Base-by-base conservation (phyloP, 2,329 filamentous ascomycete species). In the Macrophomina pseudophaseolina region DNA sequence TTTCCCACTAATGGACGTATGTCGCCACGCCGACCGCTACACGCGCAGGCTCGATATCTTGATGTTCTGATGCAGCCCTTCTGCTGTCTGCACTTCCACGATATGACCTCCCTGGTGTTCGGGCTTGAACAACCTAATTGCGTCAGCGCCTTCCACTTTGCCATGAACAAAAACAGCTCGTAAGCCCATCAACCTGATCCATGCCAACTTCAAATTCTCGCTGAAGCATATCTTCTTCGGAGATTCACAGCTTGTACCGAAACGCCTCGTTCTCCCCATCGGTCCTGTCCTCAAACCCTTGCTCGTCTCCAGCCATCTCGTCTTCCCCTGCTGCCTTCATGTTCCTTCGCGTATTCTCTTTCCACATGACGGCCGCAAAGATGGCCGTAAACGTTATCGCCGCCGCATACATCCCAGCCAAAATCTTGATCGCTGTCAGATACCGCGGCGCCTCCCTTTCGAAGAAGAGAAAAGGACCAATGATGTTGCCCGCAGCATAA, bases 271-370 rank as follows among this genome's bases (percentile, higher is more conserved):
- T 74, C 69, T 75, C 68, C 7, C 49, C 8, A 70, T 79, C 76
- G 23, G 75, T 78, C 69, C 72, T 66, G 68, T 78, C 74, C 42
- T 69, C 74, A 48, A 78, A 79, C 8, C 76, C 30, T 84, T 95
- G 69, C 90, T 95, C 76, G 63, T 78, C 76, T 18, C 66, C 64
- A 9, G 76, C 69, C 0, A 73, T 75, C 64, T 72, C 69, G 54
- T 74, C 74, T 0, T 72, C 75, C 1, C 40, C 32, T 2, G 72
- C 73, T 58, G 67, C 76, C 58, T 66, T 66, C 65, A 64, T 69
- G 64, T 78, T 73, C 56, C 74, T 70, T 59, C 69, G 73, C 67
- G 67, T 70, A 54, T 78, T 78, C 69, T 77, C 72, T 73, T 71
- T 74, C 65, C 66, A 66, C 76, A 78, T 78, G 58, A 70, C 76